Evolutionary conservation across 257 asterid species (phyloP).

Genomic region (Linaria vulgaris): DNA sequence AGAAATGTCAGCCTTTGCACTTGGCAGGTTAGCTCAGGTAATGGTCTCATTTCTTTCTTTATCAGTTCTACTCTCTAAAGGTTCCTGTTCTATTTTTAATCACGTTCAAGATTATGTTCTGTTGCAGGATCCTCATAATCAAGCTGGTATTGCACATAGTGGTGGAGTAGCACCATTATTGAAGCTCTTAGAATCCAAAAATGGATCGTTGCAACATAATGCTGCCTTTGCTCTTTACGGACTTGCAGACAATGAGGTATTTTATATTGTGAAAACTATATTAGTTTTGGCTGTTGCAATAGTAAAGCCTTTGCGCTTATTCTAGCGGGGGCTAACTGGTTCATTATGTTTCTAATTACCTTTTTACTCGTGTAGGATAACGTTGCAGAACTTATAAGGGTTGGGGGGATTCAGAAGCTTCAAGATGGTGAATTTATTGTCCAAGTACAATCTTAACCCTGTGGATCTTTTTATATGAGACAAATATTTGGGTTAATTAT

Average conservation of each 20-base stretch:
- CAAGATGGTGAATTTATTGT: conserved; percentile 97
- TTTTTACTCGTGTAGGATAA: conserved; percentile 59
- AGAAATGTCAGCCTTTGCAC: conserved; percentile 98
- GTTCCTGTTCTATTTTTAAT: neutral
- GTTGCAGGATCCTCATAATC: conserved; percentile 86
- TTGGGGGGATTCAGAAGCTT: conserved; percentile 94
- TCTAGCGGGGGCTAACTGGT: neutral
- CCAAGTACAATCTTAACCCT: conserved; percentile 51
- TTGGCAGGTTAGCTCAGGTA: conserved; percentile 99
- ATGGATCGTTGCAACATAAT: conserved; percentile 96
- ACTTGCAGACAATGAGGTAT: conserved; percentile 97
- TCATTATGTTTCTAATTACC: conserved; percentile 14
- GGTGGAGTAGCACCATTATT: conserved; percentile 82
- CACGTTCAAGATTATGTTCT: conserved; percentile 12
- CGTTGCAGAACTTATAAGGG: conserved; percentile 85
- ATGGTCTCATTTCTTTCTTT: conserved; percentile 12
- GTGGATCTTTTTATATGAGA: too few relatives aligned
- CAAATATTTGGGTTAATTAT: conserved; percentile 2
- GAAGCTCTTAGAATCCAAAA: conserved; percentile 90
- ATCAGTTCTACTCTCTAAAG: conserved; percentile 1
- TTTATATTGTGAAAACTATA: conserved; percentile 14
- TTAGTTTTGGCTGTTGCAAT: conserved; percentile 1
- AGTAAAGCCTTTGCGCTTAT: neutral
- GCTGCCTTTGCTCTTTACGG: conserved; percentile 99
- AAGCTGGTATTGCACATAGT: conserved; percentile 96